Percentiles rank a stretch among this genome's conserved stretches.
Conservation (phyloP, 306 rosid species). For the Medicago ruthenica region DNA sequence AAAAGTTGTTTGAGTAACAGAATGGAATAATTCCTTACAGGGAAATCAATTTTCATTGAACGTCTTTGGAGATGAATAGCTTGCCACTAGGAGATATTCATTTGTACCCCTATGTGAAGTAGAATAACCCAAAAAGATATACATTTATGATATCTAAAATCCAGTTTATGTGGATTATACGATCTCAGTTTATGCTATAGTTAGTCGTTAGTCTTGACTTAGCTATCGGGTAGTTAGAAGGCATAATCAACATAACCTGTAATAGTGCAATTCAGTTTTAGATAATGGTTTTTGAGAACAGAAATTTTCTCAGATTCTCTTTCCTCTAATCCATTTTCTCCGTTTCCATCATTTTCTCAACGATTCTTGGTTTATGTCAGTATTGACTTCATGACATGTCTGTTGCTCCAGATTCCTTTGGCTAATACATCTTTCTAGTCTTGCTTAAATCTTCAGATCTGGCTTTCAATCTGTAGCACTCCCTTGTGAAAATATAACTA, state of each 20-base stretch:
- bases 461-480: constrained; percentile 30
- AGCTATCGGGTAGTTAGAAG: too few species aligned
- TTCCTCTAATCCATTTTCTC: not conserved
- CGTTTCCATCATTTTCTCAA: not conserved
- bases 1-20: too few species aligned
- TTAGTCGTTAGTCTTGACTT: too few species aligned
- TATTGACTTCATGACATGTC: not conserved
- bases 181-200: too few species aligned
- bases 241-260: too few species aligned
- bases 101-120: not conserved
- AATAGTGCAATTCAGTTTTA: too few species aligned
- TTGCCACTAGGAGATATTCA: too few species aligned
- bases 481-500: constrained; percentile 1
- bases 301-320: not conserved
- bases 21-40: too few species aligned
- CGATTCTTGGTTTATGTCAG: not conserved
- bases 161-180: not conserved
- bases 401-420: constrained; percentile 31
- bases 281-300: too few species aligned
- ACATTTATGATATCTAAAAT: not conserved
- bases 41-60: too few species aligned
- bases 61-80: too few species aligned
- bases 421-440: constrained; percentile 24
- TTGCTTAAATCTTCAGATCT: constrained; percentile 24
- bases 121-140: not conserved